Evolutionary conservation across 306 rosid species (phyloP).

Genomic region (Pyrus betulifolia): DNA sequence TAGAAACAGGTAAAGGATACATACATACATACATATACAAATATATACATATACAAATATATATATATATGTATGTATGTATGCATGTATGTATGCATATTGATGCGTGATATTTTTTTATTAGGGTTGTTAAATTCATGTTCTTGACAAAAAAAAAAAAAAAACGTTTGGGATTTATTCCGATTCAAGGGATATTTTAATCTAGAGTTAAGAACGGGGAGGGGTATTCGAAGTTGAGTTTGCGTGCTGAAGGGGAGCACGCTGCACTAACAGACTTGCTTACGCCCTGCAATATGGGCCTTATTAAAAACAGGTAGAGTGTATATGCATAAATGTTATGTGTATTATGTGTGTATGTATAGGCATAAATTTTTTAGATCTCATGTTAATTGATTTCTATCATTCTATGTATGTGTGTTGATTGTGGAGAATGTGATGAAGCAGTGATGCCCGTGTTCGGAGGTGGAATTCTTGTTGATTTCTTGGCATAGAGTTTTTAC

Average conservation of each 20-base stretch:
- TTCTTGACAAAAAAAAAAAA: neutral
- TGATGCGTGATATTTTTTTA: neutral
- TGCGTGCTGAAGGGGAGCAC: neutral
- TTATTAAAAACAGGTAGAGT: neutral
- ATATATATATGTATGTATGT: neutral
- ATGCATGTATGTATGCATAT: neutral
- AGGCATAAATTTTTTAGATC: too few relatives aligned
- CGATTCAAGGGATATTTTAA: neutral
- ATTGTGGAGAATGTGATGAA: constrained; percentile 8
- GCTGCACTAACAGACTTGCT: neutral
- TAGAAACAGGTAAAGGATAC: neutral
- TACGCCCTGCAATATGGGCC: neutral
- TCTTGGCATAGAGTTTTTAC: constrained; percentile 15
- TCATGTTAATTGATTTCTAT: too few relatives aligned
- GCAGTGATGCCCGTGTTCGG: constrained; percentile 21
- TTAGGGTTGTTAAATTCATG: neutral
- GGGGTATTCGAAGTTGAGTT: neutral
- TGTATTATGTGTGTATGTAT: neutral
- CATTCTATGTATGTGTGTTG: neutral
- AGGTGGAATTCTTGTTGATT: constrained; percentile 27
- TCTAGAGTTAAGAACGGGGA: neutral
- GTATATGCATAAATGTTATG: neutral
- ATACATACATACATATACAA: neutral
- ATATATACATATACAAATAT: neutral
- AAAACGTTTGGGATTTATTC: neutral